These are phyloP conservation scores for Fusarium newnesense DNA, from an alignment of 2,329 filamentous ascomycete genomes.

Conservation along the genomic window DNA sequence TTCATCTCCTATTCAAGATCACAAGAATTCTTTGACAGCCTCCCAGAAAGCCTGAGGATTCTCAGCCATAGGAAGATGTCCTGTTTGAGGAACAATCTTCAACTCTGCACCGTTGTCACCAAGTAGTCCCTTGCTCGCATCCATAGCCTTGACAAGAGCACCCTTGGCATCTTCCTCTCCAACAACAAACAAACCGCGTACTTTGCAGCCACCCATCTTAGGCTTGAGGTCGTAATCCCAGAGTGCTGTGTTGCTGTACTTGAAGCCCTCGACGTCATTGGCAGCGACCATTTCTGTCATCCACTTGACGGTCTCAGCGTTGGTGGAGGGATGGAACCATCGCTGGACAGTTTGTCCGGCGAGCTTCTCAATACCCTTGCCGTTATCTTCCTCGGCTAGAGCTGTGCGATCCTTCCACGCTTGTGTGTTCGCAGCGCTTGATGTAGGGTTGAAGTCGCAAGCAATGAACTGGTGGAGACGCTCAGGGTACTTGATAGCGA, in stretches of 20 bases:
- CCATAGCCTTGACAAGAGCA: slow-evolving; percentile 82
- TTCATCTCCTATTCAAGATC: background rate
- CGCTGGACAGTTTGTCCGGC: slow-evolving; percentile 77
- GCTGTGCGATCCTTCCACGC: slow-evolving; percentile 83
- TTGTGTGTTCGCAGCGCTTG: slow-evolving; percentile 77
- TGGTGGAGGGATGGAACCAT: slow-evolving; percentile 78
- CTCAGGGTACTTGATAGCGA: slow-evolving; percentile 72
- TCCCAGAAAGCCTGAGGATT: slow-evolving; percentile 74
- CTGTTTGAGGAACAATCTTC: slow-evolving; percentile 74
- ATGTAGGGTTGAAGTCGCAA: slow-evolving; percentile 81
- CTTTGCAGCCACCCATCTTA: slow-evolving; percentile 62
- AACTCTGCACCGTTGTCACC: slow-evolving; percentile 67
- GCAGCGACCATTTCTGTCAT: slow-evolving; percentile 75
- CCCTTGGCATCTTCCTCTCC: slow-evolving; percentile 77
- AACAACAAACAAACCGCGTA: slow-evolving; percentile 75
- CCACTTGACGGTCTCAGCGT: slow-evolving; percentile 58
- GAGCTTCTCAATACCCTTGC: slow-evolving; percentile 71
- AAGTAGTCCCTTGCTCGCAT: slow-evolving; percentile 71
- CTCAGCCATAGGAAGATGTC: slow-evolving; percentile 88
- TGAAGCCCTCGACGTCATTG: slow-evolving; percentile 78
- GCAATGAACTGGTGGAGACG: slow-evolving; percentile 72
- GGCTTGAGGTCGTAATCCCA: slow-evolving; percentile 76
- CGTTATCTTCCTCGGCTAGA: slow-evolving; percentile 68
- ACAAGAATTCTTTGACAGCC: slow-evolving; percentile 69
- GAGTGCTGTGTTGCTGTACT: slow-evolving; percentile 73